phyloP scores from a whole-genome alignment of 805 yeast species.

The Candida orba region DNA sequence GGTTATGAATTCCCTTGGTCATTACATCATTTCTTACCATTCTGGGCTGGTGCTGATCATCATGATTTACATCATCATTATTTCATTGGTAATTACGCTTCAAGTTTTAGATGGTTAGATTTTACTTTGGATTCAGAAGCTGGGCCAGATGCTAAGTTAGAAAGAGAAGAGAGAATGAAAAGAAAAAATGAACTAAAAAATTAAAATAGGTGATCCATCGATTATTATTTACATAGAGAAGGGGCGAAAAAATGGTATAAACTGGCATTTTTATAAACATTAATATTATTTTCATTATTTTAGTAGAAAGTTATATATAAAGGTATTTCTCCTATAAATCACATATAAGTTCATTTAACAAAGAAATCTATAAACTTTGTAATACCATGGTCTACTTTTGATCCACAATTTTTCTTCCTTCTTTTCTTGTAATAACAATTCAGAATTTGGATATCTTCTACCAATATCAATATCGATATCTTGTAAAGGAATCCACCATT shows the following conservation, averaged over 20 bases:
- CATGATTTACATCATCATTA: conserved; percentile 95
- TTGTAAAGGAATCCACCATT: conserved; percentile 33
- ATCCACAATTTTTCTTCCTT: conserved; percentile 46
- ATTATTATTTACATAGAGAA: neutral
- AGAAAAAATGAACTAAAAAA: conserved; percentile 9
- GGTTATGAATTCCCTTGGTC: conserved; percentile 98
- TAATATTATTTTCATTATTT: no score
- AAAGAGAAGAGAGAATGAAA: conserved; percentile 57
- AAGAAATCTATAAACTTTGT: conserved; percentile 49
- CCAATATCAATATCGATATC: conserved; percentile 60
- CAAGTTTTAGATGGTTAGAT: conserved; percentile 96
- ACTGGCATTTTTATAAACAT: no score
- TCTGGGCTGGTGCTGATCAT: conserved; percentile 98
- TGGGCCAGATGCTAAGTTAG: conserved; percentile 66
- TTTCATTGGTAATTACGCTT: conserved; percentile 89
- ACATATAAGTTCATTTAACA: conserved; percentile 22
- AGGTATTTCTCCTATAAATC: no score
- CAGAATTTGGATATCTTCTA: conserved; percentile 55
- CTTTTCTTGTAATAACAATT: conserved; percentile 45
- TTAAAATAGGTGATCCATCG: conserved; percentile 1
- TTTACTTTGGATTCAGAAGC: conserved; percentile 79
- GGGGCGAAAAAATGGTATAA: no score
- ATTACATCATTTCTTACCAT: conserved; percentile 79
- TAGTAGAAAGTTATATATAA: no score
- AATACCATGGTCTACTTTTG: conserved; percentile 36